Conservation (phyloP, 1,139 yeast genomes). For the Pichia norvegensis region DNA sequence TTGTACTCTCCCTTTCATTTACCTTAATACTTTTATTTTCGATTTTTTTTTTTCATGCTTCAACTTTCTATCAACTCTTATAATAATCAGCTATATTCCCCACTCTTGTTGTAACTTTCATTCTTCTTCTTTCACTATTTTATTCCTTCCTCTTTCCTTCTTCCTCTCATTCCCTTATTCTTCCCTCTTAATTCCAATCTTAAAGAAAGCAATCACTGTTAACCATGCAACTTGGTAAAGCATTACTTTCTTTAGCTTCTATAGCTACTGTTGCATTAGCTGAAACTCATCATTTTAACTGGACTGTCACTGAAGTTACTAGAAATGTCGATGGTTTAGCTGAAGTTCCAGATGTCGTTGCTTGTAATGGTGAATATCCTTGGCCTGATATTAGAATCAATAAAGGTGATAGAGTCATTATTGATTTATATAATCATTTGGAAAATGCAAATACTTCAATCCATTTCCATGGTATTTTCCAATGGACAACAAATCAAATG, state of each 20-base stretch:
- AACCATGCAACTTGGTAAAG: conserved; percentile 9
- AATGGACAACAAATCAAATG: conserved; percentile 61
- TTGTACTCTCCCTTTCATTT: too few relatives aligned
- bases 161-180: background rate
- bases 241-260: conserved; percentile 11
- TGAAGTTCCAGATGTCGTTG: conserved; percentile 55
- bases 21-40: background rate
- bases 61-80: background rate
- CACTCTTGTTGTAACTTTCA: background rate
- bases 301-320: conserved; percentile 63
- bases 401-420: conserved; percentile 67
- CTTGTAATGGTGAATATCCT: conserved; percentile 81
- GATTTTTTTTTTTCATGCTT: background rate
- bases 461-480: conserved; percentile 92
- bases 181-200: background rate
- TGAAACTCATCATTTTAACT: conserved; percentile 48
- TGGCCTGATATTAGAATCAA: conserved; percentile 67
- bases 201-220: background rate
- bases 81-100: background rate
- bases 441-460: conserved; percentile 60
- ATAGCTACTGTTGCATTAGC: conserved; percentile 27
- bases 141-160: background rate
- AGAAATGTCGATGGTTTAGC: conserved; percentile 71
- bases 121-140: background rate
- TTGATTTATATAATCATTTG: conserved; percentile 65